phyloP scores from a whole-genome alignment of 2,329 filamentous ascomycete species.

The Coniochaeta ligniaria region DNA sequence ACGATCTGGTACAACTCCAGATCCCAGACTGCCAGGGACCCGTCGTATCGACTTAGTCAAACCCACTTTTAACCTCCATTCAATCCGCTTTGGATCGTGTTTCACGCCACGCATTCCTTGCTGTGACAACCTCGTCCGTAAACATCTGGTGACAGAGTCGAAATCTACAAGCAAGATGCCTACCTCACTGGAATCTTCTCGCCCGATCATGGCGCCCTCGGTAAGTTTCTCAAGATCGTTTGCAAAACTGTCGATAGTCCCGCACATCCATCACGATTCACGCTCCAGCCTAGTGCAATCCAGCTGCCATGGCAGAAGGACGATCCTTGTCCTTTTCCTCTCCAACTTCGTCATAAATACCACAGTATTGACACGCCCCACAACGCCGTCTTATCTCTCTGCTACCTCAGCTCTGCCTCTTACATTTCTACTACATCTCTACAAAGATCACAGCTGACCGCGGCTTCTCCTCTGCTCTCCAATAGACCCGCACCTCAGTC shows the following conservation, averaged over 20 bases:
- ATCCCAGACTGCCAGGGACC: neutral
- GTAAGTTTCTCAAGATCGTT: constrained; percentile 38
- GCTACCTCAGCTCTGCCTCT: neutral
- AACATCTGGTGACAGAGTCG: neutral
- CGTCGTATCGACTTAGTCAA: too few species aligned
- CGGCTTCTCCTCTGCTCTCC: neutral
- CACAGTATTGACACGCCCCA: neutral
- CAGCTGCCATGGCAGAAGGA: neutral
- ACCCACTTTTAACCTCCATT: neutral
- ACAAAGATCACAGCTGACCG: neutral
- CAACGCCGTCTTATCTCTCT: neutral
- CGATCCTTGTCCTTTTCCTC: neutral
- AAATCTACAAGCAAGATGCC: constrained; percentile 34
- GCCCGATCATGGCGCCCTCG: constrained; percentile 56
- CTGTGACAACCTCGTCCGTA: neutral
- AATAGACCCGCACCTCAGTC: constrained; percentile 44
- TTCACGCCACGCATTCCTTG: neutral
- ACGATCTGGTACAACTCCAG: neutral
- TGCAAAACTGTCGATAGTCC: neutral
- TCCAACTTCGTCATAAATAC: constrained; percentile 1
- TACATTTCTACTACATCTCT: neutral
- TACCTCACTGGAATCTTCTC: constrained; percentile 51
- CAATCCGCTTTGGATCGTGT: neutral
- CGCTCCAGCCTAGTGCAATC: neutral
- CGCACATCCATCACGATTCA: neutral